phyloP scores from a whole-genome alignment of 345 rosid genomes.

The Chamaenerion angustifolium region DNA sequence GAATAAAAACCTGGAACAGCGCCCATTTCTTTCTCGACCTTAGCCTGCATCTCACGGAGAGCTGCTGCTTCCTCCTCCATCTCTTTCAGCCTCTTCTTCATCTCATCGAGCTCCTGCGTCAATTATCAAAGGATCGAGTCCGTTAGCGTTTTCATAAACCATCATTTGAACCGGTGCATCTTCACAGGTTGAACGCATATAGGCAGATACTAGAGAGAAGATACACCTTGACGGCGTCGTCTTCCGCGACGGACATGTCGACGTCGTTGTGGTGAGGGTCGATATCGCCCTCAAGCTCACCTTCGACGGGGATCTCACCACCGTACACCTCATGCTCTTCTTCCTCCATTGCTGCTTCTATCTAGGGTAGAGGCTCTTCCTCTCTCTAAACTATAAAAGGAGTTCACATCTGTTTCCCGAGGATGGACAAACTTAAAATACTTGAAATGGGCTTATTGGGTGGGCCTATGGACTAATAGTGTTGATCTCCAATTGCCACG shows the following conservation, averaged over 20 bases:
- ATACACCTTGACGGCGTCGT: slow-evolving; percentile 66
- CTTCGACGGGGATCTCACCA: slow-evolving; percentile 83
- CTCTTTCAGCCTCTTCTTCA: slow-evolving; percentile 93
- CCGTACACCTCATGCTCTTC: slow-evolving; percentile 98
- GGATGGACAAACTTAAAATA: too few species aligned
- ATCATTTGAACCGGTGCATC: neutral
- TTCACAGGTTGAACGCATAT: neutral
- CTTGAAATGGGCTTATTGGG: too few species aligned
- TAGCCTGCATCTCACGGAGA: slow-evolving; percentile 97
- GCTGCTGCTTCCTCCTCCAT: slow-evolving; percentile 99
- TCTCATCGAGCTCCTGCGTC: slow-evolving; percentile 80
- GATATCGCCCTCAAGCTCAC: slow-evolving; percentile 64
- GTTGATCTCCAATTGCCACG: too few species aligned
- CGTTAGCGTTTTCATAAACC: too few species aligned
- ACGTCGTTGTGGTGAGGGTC: slow-evolving; percentile 50
- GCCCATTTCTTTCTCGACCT: slow-evolving; percentile 97
- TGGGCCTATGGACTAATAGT: too few species aligned
- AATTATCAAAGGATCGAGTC: too few species aligned
- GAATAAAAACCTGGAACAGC: slow-evolving; percentile 45
- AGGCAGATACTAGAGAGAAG: neutral
- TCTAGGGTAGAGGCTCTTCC: neutral
- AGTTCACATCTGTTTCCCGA: too few species aligned
- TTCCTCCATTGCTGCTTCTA: slow-evolving; percentile 42
- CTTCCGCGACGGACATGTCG: slow-evolving; percentile 68
- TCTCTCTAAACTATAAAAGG: too few species aligned